These are phyloP conservation scores for Boeremia exigua DNA, from an alignment of 2,329 filamentous ascomycete species.

Conservation along the genomic window DNA sequence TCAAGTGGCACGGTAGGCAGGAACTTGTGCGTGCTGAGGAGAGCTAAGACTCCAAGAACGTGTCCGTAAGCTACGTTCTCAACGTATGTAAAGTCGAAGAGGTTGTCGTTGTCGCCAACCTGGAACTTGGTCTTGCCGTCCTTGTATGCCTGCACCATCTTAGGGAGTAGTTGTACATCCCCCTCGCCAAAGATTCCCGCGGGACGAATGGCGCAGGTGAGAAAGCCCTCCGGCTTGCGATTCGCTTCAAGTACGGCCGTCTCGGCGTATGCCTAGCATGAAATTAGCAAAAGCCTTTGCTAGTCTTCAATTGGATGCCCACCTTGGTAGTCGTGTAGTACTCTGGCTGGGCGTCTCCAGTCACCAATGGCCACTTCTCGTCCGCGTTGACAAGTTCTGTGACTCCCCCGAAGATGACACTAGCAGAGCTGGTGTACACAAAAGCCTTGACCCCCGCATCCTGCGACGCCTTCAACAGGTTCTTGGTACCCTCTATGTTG, in stretches of 20 bases:
- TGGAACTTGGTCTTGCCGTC: slow-evolving; percentile 58
- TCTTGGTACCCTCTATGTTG: slow-evolving; percentile 60
- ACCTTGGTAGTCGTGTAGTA: slow-evolving; percentile 60
- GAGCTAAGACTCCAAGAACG: slow-evolving; percentile 57
- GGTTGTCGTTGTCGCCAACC: slow-evolving; percentile 59
- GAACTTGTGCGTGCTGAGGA: slow-evolving; percentile 53
- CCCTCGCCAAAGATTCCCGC: slow-evolving; percentile 60
- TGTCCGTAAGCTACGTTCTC: slow-evolving; percentile 60
- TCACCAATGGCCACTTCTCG: slow-evolving; percentile 55
- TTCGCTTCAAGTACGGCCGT: slow-evolving; percentile 57
- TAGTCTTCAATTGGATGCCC: background rate
- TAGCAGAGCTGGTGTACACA: slow-evolving; percentile 60
- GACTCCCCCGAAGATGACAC: slow-evolving; percentile 55
- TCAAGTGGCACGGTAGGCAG: slow-evolving; percentile 50
- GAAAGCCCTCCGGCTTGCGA: slow-evolving; percentile 53
- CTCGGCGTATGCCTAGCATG: slow-evolving; percentile 53
- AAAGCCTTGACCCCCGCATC: slow-evolving; percentile 59
- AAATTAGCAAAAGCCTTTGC: background rate
- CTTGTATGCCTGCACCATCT: slow-evolving; percentile 53
- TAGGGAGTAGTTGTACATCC: slow-evolving; percentile 55
- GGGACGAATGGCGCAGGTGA: slow-evolving; percentile 58
- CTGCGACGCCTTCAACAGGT: slow-evolving; percentile 54
- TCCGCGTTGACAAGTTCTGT: slow-evolving; percentile 57
- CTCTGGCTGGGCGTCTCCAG: slow-evolving; percentile 55
- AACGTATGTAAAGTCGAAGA: slow-evolving; percentile 62